Base-by-base conservation (phyloP, 768 basidiomycete genomes). In the Kwoniella pini region DNA sequence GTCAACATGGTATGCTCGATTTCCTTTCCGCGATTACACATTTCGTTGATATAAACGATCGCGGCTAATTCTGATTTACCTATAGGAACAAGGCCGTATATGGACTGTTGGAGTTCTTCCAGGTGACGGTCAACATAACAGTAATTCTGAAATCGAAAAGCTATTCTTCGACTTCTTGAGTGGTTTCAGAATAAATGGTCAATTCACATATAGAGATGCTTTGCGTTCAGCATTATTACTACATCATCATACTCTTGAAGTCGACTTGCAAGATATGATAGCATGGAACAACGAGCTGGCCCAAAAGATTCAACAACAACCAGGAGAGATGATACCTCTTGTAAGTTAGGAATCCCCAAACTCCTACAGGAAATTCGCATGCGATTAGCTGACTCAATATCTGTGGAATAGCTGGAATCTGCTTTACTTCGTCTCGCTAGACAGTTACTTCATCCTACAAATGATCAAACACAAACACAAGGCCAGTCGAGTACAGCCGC, bases 241-340 rank as follows among this genome's bases (percentile, higher is more conserved):
- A 64, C 93, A 93, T 74, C 90, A 94, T 63, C 86, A 89, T 75
- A 81, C 87, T 53, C 87, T 98, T 60, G 85, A 96, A 79, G 86
- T 97, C 63, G 88, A 97, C 80, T 82, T 95, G 68, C 81, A 87
- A 64, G 80, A 82, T 63, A 63, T 83, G 56, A 77, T 79, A 43
- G 81, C 93, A 27, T 98, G 88, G 82, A 93, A 96, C 68, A 94
- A 97, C 71, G 92, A 95, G 73, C 82, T 99, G 33, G 93, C 91
- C 1, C 90, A 94, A 77, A 85, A 86, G 21, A 86, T 97, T 55
- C 91, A 96, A 78, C 89, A 91, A 66, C 82, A 84, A 69, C 96
- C 96, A 17, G 87, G 88, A 4, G 96, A 97, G 64, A 84, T 92
- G 38, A 80, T 98, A 53, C 92, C 92, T 46, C 77, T 94, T 68